Percentiles rank a stretch among this genome's conserved stretches.
Evolutionary conservation across 371 early-diverging fungal species (phyloP).

Genomic region (Massospora cicadina): DNA sequence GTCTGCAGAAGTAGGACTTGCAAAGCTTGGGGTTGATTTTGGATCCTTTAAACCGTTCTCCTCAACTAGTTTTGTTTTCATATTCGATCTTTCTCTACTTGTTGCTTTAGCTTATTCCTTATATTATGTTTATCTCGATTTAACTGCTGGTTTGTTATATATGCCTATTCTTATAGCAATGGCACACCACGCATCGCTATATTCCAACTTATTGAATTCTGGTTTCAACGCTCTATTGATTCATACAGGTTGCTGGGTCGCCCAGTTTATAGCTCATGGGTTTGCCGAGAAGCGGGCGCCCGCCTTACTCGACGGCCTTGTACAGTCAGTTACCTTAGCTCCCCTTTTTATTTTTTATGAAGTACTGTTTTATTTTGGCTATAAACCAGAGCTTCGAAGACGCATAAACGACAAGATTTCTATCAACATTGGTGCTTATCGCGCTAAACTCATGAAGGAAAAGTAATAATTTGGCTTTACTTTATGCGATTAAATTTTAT

Average conservation of each 20-base stretch:
- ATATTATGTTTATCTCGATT: conserved; percentile 70
- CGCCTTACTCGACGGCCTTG: conserved; percentile 64
- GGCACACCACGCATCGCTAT: conserved; percentile 35
- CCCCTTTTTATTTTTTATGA: conserved; percentile 89
- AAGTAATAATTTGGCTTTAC: no score
- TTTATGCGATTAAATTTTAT: no score
- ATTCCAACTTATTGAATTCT: conserved; percentile 28
- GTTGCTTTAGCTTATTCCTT: conserved; percentile 27
- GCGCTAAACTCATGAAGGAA: not conserved
- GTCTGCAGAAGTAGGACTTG: conserved; percentile 43
- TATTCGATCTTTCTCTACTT: conserved; percentile 34
- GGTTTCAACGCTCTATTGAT: conserved; percentile 28
- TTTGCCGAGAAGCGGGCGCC: conserved; percentile 76
- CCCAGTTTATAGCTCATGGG: conserved; percentile 82
- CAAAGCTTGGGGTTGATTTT: conserved; percentile 34
- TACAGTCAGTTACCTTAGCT: conserved; percentile 82
- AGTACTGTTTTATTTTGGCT: conserved; percentile 67
- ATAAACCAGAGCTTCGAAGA: conserved; percentile 32
- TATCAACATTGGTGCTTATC: not conserved
- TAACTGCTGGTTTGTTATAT: conserved; percentile 45
- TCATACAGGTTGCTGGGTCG: conserved; percentile 60
- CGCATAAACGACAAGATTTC: conserved; percentile 9
- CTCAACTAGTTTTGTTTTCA: conserved; percentile 13
- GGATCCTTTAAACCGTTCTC: conserved; percentile 10
- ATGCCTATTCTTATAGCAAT: conserved; percentile 39